phyloP scores from a whole-genome alignment of 2,329 filamentous ascomycete species.

The Arthrobotrys iridis region DNA sequence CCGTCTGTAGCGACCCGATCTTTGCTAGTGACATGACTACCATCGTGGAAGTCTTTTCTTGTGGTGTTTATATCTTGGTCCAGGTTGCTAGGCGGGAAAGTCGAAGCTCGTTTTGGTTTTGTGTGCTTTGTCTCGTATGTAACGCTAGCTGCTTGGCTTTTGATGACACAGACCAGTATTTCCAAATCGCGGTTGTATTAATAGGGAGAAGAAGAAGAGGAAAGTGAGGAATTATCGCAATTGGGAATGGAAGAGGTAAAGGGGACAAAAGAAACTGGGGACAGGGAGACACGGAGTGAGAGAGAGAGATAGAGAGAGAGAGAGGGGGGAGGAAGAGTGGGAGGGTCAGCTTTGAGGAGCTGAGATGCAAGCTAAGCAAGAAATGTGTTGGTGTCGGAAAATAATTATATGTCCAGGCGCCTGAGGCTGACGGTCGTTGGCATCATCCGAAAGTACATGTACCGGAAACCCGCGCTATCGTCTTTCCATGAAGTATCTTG shows the following conservation, averaged over 20 bases:
- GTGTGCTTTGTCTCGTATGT: not conserved
- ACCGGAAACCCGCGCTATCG: too few relatives aligned
- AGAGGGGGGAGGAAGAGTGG: not conserved
- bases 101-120: not conserved
- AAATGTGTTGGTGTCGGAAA: conserved; percentile 18
- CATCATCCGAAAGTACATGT: too few relatives aligned
- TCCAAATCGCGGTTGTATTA: conserved; percentile 5
- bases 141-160: too few relatives aligned
- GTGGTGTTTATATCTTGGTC: not conserved
- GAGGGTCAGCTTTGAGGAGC: conserved; percentile 23
- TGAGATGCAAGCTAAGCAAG: conserved; percentile 38
- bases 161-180: too few relatives aligned
- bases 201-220: not conserved
- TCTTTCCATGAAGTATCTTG: too few relatives aligned
- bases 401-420: conserved; percentile 10
- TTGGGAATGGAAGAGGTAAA: conserved; percentile 9
- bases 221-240: conserved; percentile 5
- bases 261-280: not conserved
- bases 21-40: conserved; percentile 37
- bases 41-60: conserved; percentile 20
- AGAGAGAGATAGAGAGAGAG: not conserved
- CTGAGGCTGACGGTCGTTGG: too few relatives aligned
- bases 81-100: conserved; percentile 19
- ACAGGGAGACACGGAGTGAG: not conserved
- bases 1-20: conserved; percentile 39